Evolutionary conservation across 2,329 filamentous ascomycete species (phyloP).

Genomic region (Colletotrichum sp.): DNA sequence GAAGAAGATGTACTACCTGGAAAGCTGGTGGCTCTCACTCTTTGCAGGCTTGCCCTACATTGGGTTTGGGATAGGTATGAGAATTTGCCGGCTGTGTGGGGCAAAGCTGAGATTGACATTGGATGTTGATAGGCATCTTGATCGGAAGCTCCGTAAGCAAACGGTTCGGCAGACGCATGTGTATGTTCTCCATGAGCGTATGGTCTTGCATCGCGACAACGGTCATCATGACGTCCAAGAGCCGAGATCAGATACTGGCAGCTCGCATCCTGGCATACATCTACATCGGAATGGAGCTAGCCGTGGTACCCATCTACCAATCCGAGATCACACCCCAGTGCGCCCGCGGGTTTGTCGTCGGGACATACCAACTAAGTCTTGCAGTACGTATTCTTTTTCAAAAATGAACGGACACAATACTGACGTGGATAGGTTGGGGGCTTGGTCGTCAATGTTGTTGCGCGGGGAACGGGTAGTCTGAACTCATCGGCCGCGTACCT

Average conservation of each 20-base stretch:
- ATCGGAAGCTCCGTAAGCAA: constrained; percentile 26
- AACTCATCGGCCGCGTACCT: constrained; percentile 34
- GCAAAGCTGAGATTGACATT: background rate
- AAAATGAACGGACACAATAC: background rate
- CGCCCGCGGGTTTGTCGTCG: constrained; percentile 37
- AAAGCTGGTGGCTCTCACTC: constrained; percentile 36
- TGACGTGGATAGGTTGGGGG: constrained; percentile 10
- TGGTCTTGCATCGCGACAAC: constrained; percentile 37
- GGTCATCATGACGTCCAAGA: constrained; percentile 34
- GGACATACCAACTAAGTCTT: constrained; percentile 37
- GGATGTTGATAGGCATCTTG: constrained; percentile 21
- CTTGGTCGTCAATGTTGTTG: constrained; percentile 27
- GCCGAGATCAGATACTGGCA: constrained; percentile 33
- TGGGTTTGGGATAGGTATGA: constrained; percentile 33
- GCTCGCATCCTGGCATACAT: constrained; percentile 40
- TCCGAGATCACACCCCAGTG: constrained; percentile 35
- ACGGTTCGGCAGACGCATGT: constrained; percentile 29
- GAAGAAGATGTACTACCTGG: constrained; percentile 28
- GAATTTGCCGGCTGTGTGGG: background rate
- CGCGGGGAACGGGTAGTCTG: constrained; percentile 33
- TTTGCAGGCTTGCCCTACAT: constrained; percentile 41
- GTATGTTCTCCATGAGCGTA: constrained; percentile 35
- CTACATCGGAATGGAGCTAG: constrained; percentile 45
- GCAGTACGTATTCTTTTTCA: constrained; percentile 16
- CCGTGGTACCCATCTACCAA: constrained; percentile 39